Evolutionary conservation across 345 rosid genomes (phyloP).

Genomic region (Arabidopsis thaliana): TAIR10.1 NC_003075.7:16161501-16162000

Average conservation of each 20-base stretch:
- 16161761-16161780: conserved; percentile 61
- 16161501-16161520: neutral
- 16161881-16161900: neutral
- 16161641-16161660: conserved; percentile 71
- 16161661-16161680: conserved; percentile 74
- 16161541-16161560: conserved; percentile 3
- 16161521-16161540: conserved; percentile 7
- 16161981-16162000: conserved; percentile 17
- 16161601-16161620: conserved; percentile 66
- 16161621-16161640: conserved; percentile 59
- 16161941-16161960: conserved; percentile 67
- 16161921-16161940: conserved; percentile 26
- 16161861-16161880: neutral
- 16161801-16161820: conserved; percentile 79
- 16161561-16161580: conserved; percentile 62
- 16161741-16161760: conserved; percentile 60
- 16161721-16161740: conserved; percentile 60
- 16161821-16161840: conserved; percentile 70
- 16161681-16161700: conserved; percentile 74
- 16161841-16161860: conserved; percentile 67
- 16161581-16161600: conserved; percentile 62
- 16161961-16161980: conserved; percentile 77
- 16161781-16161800: conserved; percentile 75
- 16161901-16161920: conserved; percentile 12
- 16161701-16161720: conserved; percentile 76